These are phyloP conservation scores for Pleurotus citrinopileatus DNA, from an alignment of 768 basidiomycete genomes.

Conservation along the genomic window DNA sequence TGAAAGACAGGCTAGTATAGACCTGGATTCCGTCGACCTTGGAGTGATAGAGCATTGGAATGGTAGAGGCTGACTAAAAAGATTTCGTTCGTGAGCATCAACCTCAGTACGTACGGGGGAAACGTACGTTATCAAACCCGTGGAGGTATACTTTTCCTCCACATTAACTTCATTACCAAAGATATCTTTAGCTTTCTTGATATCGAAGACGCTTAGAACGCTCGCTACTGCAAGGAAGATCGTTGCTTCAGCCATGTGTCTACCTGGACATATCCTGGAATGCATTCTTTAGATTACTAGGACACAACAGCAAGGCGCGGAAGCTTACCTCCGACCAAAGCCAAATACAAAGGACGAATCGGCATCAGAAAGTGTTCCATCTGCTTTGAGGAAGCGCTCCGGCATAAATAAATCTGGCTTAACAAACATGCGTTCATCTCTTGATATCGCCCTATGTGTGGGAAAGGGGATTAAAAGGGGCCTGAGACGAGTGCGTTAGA, in stretches of 20 bases:
- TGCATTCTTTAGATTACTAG: neutral
- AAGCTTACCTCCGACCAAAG: conserved; percentile 3
- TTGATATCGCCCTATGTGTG: conserved; percentile 1
- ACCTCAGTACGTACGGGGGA: neutral
- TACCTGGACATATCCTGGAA: conserved; percentile 1
- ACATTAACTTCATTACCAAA: neutral
- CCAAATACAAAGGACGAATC: conserved; percentile 7
- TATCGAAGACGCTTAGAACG: neutral
- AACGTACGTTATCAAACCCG: conserved; percentile 1
- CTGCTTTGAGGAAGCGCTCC: conserved; percentile 6
- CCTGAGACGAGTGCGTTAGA: neutral
- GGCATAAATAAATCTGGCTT: neutral
- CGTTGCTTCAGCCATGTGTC: conserved; percentile 7
- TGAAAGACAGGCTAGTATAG: no score
- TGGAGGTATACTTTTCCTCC: neutral
- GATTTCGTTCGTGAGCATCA: neutral
- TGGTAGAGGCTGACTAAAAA: neutral
- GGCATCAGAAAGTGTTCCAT: conserved; percentile 1
- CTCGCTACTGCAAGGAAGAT: conserved; percentile 2
- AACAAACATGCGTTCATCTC: neutral
- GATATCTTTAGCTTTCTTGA: neutral
- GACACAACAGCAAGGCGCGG: neutral
- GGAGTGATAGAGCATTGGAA: neutral
- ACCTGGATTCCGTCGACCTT: no score
- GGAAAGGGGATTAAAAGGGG: neutral